Evolutionary conservation across 2,329 filamentous ascomycete species (phyloP).

Genomic region (Mariannaea sp.): DNA sequence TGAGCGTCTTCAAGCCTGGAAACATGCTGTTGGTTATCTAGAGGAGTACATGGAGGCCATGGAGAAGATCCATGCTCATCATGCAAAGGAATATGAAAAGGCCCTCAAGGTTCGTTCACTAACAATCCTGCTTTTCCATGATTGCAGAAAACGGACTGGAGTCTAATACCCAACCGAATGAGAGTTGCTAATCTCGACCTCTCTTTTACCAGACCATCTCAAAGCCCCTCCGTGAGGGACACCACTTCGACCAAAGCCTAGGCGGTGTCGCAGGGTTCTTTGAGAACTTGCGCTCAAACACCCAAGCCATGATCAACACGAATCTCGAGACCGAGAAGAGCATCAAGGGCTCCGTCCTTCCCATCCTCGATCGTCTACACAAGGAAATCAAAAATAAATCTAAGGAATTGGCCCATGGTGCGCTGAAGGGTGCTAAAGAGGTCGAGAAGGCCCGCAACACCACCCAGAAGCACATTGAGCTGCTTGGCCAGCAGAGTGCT

Average conservation of each 20-base stretch:
- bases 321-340: constrained; percentile 91
- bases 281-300: constrained; percentile 92
- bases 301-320: constrained; percentile 85
- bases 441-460: constrained; percentile 85
- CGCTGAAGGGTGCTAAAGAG: constrained; percentile 82
- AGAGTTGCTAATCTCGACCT: constrained; percentile 3
- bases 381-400: constrained; percentile 96
- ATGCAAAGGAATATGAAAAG: constrained; percentile 95
- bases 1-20: constrained; percentile 92
- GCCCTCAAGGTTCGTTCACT: constrained; percentile 71
- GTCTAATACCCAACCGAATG: too few relatives aligned
- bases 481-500: constrained; percentile 85
- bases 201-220: constrained; percentile 68
- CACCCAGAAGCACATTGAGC: constrained; percentile 96
- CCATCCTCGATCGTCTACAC: constrained; percentile 87
- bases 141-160: too few relatives aligned
- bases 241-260: constrained; percentile 91
- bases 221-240: constrained; percentile 82
- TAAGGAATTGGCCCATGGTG: constrained; percentile 84
- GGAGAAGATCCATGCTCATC: constrained; percentile 82
- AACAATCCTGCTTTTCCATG: neutral
- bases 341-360: constrained; percentile 83
- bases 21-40: constrained; percentile 88
- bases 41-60: constrained; percentile 87
- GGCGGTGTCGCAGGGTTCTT: constrained; percentile 89